Conservation (phyloP, 345 rosid genomes). For the Iberis pinnata region DNA sequence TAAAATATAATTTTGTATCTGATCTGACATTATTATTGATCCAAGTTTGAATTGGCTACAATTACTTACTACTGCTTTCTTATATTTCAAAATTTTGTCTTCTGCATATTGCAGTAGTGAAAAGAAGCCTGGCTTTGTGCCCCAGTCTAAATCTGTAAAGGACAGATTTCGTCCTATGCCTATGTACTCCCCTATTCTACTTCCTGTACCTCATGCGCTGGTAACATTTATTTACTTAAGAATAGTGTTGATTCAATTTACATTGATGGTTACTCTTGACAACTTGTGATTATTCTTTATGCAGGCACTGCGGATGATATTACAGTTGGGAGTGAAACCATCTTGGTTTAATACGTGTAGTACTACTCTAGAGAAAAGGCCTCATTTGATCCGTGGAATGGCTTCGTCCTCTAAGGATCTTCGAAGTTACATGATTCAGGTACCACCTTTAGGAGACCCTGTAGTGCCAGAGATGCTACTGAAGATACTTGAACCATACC, state of each 20-base stretch:
- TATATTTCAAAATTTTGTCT: constrained; percentile 8
- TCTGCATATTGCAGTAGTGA: constrained; percentile 49
- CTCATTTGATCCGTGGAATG: constrained; percentile 64
- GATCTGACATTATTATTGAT: constrained; percentile 11
- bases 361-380: constrained; percentile 63
- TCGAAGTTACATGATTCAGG: constrained; percentile 76
- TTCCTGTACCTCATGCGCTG: constrained; percentile 90
- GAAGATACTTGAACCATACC: constrained; percentile 87
- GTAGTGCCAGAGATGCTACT: constrained; percentile 97
- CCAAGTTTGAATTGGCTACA: constrained; percentile 15
- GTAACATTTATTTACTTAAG: constrained; percentile 36
- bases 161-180: constrained; percentile 98
- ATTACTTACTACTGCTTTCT: constrained; percentile 6
- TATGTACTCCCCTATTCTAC: constrained; percentile 69
- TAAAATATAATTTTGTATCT: constrained; percentile 1
- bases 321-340: constrained; percentile 91
- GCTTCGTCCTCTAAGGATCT: constrained; percentile 65
- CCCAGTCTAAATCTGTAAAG: constrained; percentile 45
- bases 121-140: constrained; percentile 44
- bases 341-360: constrained; percentile 91
- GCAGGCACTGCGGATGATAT: constrained; percentile 92
- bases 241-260: background rate
- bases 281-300: constrained; percentile 17
- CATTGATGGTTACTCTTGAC: constrained; percentile 13
- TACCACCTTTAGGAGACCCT: constrained; percentile 74